Evolutionary conservation across 192 early-diverging fungal species (phyloP).

Genomic region (Coemansia sp.): DNA sequence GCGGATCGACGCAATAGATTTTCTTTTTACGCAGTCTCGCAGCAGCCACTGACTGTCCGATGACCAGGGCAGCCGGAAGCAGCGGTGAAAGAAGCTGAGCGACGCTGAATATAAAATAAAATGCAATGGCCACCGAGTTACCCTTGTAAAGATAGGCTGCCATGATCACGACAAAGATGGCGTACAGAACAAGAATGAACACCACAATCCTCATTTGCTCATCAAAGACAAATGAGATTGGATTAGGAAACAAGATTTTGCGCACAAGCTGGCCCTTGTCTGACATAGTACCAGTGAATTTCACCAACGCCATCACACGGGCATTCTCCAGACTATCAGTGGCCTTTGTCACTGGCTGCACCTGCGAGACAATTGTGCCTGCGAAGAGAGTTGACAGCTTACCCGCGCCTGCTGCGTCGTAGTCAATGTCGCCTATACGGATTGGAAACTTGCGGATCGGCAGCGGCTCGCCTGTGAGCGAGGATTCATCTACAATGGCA

Average conservation of each 20-base stretch:
- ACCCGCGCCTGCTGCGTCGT: slow-evolving; percentile 37
- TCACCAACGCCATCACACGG: slow-evolving; percentile 43
- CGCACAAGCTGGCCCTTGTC: slow-evolving; percentile 65
- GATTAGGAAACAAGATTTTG: slow-evolving; percentile 66
- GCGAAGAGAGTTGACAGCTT: slow-evolving; percentile 68
- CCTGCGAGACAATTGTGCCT: slow-evolving; percentile 63
- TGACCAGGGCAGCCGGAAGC: slow-evolving; percentile 60
- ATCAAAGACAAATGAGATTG: slow-evolving; percentile 68
- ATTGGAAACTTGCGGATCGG: slow-evolving; percentile 77
- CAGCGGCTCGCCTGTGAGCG: slow-evolving; percentile 76
- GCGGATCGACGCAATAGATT: slow-evolving; percentile 64
- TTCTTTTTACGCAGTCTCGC: slow-evolving; percentile 55
- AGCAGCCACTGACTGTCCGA: slow-evolving; percentile 60
- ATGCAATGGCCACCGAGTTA: slow-evolving; percentile 59
- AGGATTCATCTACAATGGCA: slow-evolving; percentile 71
- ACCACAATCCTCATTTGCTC: slow-evolving; percentile 71
- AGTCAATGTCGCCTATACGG: slow-evolving; percentile 54
- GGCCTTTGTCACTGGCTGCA: slow-evolving; percentile 30
- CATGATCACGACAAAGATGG: slow-evolving; percentile 41
- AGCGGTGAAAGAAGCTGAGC: slow-evolving; percentile 69
- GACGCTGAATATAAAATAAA: slow-evolving; percentile 66
- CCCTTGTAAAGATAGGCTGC: slow-evolving; percentile 45
- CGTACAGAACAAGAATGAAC: slow-evolving; percentile 43
- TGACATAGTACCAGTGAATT: slow-evolving; percentile 51
- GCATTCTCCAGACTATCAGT: slow-evolving; percentile 19